phyloP scores from a whole-genome alignment of 495 filamentous ascomycete species.

The Penicillium angulare region DNA sequence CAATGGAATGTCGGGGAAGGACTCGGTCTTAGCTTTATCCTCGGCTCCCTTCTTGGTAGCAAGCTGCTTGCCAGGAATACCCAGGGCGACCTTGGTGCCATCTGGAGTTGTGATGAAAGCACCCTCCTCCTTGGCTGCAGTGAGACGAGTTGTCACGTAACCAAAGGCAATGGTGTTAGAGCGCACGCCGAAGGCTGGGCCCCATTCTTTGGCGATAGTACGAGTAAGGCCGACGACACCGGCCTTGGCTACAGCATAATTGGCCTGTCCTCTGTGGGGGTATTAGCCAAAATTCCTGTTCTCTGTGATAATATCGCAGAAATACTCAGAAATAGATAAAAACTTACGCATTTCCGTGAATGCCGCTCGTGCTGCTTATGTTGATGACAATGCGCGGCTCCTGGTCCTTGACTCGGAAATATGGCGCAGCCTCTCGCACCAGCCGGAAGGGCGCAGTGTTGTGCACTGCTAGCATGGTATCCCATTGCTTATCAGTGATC shows the following conservation, averaged over 20 bases:
- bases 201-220: constrained; percentile 92
- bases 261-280: constrained; percentile 63
- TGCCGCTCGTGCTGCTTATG: constrained; percentile 73
- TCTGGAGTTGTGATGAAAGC: constrained; percentile 72
- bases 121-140: constrained; percentile 75
- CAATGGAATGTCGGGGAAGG: constrained; percentile 69
- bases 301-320: too few species aligned
- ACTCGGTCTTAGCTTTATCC: constrained; percentile 8
- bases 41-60: constrained; percentile 34
- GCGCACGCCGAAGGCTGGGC: constrained; percentile 76
- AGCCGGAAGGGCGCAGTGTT: constrained; percentile 81
- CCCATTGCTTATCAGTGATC: constrained; percentile 90
- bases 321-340: too few species aligned
- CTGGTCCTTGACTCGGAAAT: constrained; percentile 82
- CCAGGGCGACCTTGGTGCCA: constrained; percentile 73
- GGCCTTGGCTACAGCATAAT: constrained; percentile 82
- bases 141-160: constrained; percentile 72
- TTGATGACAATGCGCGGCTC: constrained; percentile 77
- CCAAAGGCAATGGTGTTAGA: constrained; percentile 84
- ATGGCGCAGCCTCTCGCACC: constrained; percentile 73
- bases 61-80: constrained; percentile 65
- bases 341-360: constrained; percentile 76
- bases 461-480: constrained; percentile 79
- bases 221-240: constrained; percentile 77
- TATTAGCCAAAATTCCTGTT: neutral